Evolutionary conservation across 1,284 basidiomycete species (phyloP).

Genomic region (Kalmanozyma brasiliensis): DNA sequence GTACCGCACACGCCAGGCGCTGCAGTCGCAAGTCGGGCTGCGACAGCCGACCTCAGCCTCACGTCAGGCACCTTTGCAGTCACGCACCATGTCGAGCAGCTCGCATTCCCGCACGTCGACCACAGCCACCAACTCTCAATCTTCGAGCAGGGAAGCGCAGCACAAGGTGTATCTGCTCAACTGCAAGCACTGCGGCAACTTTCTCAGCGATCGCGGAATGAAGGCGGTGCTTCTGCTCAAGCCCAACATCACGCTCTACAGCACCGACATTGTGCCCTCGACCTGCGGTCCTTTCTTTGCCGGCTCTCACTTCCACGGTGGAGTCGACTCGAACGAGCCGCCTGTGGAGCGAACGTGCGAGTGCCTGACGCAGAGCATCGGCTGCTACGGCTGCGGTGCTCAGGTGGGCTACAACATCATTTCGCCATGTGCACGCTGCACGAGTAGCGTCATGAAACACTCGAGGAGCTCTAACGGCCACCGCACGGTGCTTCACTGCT

Average conservation of each 20-base stretch:
- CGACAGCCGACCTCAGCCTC: constrained; percentile 12
- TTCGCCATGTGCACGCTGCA: constrained; percentile 50
- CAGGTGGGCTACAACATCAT: constrained; percentile 70
- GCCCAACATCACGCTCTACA: constrained; percentile 83
- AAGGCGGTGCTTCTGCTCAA: constrained; percentile 84
- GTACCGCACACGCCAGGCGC: constrained; percentile 30
- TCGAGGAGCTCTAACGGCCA: constrained; percentile 79
- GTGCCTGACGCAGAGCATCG: constrained; percentile 79
- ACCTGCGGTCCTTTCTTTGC: constrained; percentile 73
- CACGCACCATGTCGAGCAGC: constrained; percentile 13
- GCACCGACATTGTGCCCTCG: constrained; percentile 81
- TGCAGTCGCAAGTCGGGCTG: constrained; percentile 25
- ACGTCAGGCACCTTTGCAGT: constrained; percentile 8
- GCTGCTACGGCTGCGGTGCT: constrained; percentile 81
- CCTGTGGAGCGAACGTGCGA: constrained; percentile 74
- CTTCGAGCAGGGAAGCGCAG: constrained; percentile 34
- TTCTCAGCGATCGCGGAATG: constrained; percentile 85
- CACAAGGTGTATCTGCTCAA: constrained; percentile 82
- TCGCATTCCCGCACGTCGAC: constrained; percentile 9
- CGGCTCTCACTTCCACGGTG: constrained; percentile 66
- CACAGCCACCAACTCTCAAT: constrained; percentile 11
- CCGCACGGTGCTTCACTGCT: constrained; percentile 86
- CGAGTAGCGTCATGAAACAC: constrained; percentile 69
- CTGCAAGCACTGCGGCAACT: constrained; percentile 78
- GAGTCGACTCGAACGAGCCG: constrained; percentile 64